Base-by-base conservation (phyloP, 148 eudicot species). In the Nepenthes mirabilis region DNA sequence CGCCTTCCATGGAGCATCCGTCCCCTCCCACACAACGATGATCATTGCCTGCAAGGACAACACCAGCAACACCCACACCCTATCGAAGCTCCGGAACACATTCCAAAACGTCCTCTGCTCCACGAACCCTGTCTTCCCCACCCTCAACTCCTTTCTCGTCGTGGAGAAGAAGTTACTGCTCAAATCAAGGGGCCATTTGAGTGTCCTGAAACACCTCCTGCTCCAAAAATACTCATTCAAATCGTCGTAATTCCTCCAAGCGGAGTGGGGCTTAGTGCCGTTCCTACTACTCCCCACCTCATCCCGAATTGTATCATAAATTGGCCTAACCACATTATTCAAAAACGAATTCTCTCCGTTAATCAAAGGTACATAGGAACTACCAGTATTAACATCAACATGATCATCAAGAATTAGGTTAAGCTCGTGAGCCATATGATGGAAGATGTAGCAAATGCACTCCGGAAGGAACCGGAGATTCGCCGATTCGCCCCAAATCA, bases 61-160 rank as follows among this genome's bases (percentile, higher is more conserved):
- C n/a, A 91, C 57, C 65, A 91, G 59, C 70, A 91, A 5, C 34
- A 91, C 75, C 97, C 97, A 91, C 49, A 91, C 47, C 72, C 88
- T 70, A 80, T 91, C 97, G 34, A 91, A 91, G 78, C 90, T 83
- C 79, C 97, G 52, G 68, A 76, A 91, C 64, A 88, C 69, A 66
- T 91, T 91, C 97, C 97, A 91, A 72, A 85, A 91, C 3, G 97
- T 83, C 70, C 97, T 52, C 63, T 91, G 97, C 76, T 91, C 97
- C 2, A 91, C 97, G 64, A 85, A 91, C 58, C 97, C 97, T 0
- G 97, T 91, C 70, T 91, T 88, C 70, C 91, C 91, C 1, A 88
- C 83, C 72, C 84, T 56, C 37, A 55, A 74, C 14, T 59, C 82
- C 67, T 65, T 71, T 9, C 43, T 34, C 6, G 61, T 67, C 0